phyloP scores from a whole-genome alignment of 2,329 filamentous ascomycete genomes.

The Penicillium sp. region DNA sequence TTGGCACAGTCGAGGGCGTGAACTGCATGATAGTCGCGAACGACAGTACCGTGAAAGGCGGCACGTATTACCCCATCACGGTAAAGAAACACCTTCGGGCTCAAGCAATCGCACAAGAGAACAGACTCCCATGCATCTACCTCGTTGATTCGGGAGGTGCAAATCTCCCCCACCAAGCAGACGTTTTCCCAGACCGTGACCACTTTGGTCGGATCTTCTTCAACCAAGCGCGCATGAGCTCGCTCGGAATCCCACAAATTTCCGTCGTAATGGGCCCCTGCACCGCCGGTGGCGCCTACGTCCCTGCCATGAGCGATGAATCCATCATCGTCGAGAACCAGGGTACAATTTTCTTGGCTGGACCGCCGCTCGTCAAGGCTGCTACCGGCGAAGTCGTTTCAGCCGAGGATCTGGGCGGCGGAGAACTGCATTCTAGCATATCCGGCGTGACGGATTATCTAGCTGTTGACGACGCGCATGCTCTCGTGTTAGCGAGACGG shows the following conservation, averaged over 20 bases:
- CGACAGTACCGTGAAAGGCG: conserved; percentile 95
- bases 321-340: conserved; percentile 94
- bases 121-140: conserved; percentile 84
- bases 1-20: conserved; percentile 88
- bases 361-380: conserved; percentile 91
- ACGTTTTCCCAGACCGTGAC: conserved; percentile 92
- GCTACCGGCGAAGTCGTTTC: conserved; percentile 92
- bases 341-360: conserved; percentile 96
- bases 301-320: conserved; percentile 97
- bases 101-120: conserved; percentile 88
- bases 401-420: conserved; percentile 88
- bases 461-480: conserved; percentile 91
- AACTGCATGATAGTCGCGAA: conserved; percentile 93
- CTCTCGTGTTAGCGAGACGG: conserved; percentile 80
- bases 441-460: conserved; percentile 96
- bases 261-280: conserved; percentile 97
- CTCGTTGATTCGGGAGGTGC: conserved; percentile 94
- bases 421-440: conserved; percentile 84
- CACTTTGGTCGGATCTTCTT: conserved; percentile 98
- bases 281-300: conserved; percentile 93
- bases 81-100: conserved; percentile 96
- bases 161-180: conserved; percentile 91
- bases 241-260: conserved; percentile 86
- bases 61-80: conserved; percentile 95
- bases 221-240: conserved; percentile 94